Conservation (phyloP, 345 rosid genomes). For the Eucalyptus curtisii region DNA sequence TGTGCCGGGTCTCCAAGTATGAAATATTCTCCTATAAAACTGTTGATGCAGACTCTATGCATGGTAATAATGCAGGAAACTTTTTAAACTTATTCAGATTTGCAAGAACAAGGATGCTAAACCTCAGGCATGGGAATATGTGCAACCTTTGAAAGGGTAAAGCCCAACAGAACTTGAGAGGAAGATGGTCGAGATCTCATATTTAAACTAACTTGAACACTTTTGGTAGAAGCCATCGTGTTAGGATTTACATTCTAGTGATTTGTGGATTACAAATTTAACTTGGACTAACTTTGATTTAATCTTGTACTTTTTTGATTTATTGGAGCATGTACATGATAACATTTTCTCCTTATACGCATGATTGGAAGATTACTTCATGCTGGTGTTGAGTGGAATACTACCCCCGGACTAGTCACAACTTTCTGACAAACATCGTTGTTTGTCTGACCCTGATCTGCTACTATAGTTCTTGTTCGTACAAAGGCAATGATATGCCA, state of each 20-base stretch:
- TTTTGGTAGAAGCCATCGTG: neutral
- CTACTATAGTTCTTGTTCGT: neutral
- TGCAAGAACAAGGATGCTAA: slow-evolving; percentile 66
- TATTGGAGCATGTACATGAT: neutral
- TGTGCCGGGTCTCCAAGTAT: slow-evolving; percentile 69
- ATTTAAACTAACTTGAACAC: neutral
- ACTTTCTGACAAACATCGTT: neutral
- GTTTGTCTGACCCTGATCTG: neutral
- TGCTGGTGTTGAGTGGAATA: neutral
- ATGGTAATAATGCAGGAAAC: neutral
- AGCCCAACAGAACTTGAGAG: neutral
- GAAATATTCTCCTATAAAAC: neutral
- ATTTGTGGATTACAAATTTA: neutral
- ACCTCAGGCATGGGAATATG: slow-evolving; percentile 79
- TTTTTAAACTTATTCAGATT: slow-evolving; percentile 13
- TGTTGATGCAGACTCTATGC: neutral
- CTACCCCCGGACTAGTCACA: neutral
- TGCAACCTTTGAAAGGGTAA: slow-evolving; percentile 74
- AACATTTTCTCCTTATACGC: neutral
- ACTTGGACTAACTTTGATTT: neutral
- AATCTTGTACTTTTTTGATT: neutral
- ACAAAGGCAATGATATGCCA: neutral
- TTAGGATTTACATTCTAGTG: neutral
- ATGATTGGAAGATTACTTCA: neutral
- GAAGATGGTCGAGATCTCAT: neutral